Percentiles rank a stretch among this genome's conserved stretches.
Evolutionary conservation across 2,329 filamentous ascomycete genomes (phyloP).

Genomic region (Didymella segeticola): DNA sequence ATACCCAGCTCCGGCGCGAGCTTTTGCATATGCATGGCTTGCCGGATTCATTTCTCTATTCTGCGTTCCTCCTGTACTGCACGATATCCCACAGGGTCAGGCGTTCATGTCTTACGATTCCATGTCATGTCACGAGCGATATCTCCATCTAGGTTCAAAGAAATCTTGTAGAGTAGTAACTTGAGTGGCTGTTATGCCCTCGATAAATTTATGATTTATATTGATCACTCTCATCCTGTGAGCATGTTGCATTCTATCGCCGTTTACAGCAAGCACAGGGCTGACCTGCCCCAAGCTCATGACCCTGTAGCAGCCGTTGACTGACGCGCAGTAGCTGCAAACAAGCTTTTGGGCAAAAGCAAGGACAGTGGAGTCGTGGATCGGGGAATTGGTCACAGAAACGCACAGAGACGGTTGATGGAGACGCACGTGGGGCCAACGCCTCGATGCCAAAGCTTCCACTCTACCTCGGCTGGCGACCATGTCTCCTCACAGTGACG

Average conservation of each 20-base stretch:
- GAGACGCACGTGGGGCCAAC: slow-evolving; percentile 11
- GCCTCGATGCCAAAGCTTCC: slow-evolving; percentile 15
- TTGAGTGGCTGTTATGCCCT: not conserved
- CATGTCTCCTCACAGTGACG: slow-evolving; percentile 1
- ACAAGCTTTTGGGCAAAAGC: slow-evolving; percentile 18
- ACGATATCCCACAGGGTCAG: slow-evolving; percentile 33
- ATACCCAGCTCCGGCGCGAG: slow-evolving; percentile 41
- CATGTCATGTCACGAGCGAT: slow-evolving; percentile 14
- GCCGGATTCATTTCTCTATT: slow-evolving; percentile 19
- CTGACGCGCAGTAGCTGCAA: slow-evolving; percentile 7
- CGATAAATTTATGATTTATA: not conserved
- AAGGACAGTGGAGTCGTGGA: slow-evolving; percentile 12
- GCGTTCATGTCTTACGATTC: slow-evolving; percentile 25
- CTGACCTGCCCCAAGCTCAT: not conserved
- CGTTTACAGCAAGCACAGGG: not conserved
- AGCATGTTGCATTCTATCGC: no score
- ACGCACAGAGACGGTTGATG: not conserved
- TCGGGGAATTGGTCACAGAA: slow-evolving; percentile 14
- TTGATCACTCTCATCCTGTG: no score
- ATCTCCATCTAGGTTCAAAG: not conserved
- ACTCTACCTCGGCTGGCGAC: not conserved
- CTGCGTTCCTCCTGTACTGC: slow-evolving; percentile 9
- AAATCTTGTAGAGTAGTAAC: slow-evolving; percentile 8
- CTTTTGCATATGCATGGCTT: slow-evolving; percentile 31
- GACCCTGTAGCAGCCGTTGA: slow-evolving; percentile 8